Conservation (phyloP, 176 grass and related monocot species). For the Triticum timopheevii region DNA sequence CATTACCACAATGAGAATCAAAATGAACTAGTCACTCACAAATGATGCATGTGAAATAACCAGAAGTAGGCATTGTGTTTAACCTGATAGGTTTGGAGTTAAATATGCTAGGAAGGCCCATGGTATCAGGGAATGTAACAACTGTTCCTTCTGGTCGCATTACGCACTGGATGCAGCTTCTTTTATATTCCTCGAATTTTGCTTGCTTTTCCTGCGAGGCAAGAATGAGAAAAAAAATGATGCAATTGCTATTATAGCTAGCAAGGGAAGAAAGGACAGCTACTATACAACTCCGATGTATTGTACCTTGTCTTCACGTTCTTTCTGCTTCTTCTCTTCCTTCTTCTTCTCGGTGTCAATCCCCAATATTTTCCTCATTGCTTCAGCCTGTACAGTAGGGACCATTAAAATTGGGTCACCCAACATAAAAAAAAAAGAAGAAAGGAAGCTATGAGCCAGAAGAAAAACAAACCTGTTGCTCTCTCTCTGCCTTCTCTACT, state of each 20-base stretch:
- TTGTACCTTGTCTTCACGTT: constrained; percentile 52
- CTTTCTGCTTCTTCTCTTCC: constrained; percentile 67
- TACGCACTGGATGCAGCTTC: constrained; percentile 59
- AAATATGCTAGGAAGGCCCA: constrained; percentile 74
- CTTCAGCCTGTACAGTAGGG: constrained; percentile 49
- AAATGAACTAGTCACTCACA: neutral
- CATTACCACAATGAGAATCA: neutral
- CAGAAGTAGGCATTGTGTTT: neutral
- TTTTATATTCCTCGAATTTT: constrained; percentile 42
- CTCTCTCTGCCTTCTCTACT: constrained; percentile 89
- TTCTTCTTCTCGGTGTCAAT: constrained; percentile 72
- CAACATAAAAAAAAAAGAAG: neutral
- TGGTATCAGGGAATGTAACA: constrained; percentile 57
- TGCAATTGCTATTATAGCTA: neutral
- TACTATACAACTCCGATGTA: neutral
- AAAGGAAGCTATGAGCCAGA: neutral
- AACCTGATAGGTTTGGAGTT: constrained; percentile 69
- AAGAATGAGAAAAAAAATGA: neutral
- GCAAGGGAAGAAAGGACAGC: neutral
- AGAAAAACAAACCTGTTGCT: constrained; percentile 72
- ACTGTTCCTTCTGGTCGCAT: constrained; percentile 56
- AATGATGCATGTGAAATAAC: constrained; percentile 17
- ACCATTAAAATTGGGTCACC: neutral
- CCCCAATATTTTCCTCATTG: constrained; percentile 82
- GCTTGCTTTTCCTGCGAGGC: constrained; percentile 44